Evolutionary conservation across 495 filamentous ascomycete genomes (phyloP).

Genomic region (Cryomyces antarcticus): DNA sequence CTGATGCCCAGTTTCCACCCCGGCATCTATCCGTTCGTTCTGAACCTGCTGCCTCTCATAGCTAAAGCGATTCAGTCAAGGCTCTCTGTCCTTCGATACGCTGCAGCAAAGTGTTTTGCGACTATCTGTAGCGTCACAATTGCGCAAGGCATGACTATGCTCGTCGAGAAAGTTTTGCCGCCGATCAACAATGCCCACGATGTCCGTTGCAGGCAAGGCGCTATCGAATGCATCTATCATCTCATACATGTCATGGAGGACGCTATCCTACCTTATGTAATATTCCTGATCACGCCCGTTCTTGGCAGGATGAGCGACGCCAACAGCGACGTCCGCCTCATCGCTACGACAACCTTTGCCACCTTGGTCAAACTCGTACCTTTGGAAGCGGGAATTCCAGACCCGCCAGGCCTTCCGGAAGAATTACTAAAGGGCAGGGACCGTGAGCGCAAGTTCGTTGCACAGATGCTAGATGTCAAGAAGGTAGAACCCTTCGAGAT

Average conservation of each 20-base stretch:
- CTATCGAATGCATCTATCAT: slow-evolving; percentile 82
- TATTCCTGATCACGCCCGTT: slow-evolving; percentile 96
- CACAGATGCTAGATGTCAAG: slow-evolving; percentile 83
- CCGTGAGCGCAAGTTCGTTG: slow-evolving; percentile 84
- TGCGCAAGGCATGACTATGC: slow-evolving; percentile 82
- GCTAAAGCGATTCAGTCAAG: slow-evolving; percentile 68
- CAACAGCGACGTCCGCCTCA: slow-evolving; percentile 80
- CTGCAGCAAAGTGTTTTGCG: slow-evolving; percentile 91
- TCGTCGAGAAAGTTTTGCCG: slow-evolving; percentile 83
- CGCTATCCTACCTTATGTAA: slow-evolving; percentile 85
- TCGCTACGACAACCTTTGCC: slow-evolving; percentile 92
- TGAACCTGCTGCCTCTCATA: slow-evolving; percentile 66
- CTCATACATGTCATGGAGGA: slow-evolving; percentile 98
- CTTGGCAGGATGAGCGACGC: slow-evolving; percentile 98
- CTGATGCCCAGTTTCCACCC: slow-evolving; percentile 65
- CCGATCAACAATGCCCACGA: slow-evolving; percentile 76
- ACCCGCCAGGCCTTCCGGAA: slow-evolving; percentile 79
- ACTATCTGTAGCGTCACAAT: slow-evolving; percentile 93
- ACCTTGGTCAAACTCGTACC: slow-evolving; percentile 96
- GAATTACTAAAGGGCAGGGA: slow-evolving; percentile 78
- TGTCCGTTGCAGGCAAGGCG: slow-evolving; percentile 71
- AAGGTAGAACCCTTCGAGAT: slow-evolving; percentile 89
- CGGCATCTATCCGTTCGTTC: slow-evolving; percentile 54
- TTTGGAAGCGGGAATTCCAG: slow-evolving; percentile 92
- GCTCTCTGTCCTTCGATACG: slow-evolving; percentile 82